These are phyloP conservation scores for Penicillium salamii DNA, from an alignment of 495 filamentous ascomycete species.

Conservation along the genomic window DNA sequence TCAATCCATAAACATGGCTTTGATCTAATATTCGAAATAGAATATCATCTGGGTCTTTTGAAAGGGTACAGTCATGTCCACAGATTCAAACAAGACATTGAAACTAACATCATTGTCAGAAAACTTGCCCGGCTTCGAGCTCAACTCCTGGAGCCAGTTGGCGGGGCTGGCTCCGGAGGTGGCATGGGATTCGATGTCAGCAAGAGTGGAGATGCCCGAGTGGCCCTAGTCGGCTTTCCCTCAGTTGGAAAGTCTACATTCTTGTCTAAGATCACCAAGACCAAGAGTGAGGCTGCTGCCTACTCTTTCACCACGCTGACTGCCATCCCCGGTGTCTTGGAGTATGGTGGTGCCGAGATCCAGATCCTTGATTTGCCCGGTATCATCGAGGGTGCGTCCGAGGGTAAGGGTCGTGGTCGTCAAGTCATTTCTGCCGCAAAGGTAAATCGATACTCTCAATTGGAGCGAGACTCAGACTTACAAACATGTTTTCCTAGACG, in stretches of 20 bases:
- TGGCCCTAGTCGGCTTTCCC: constrained; percentile 95
- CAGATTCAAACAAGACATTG: not conserved
- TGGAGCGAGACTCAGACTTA: not conserved
- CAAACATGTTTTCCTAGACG: constrained; percentile 52
- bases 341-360: constrained; percentile 98
- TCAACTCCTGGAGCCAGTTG: constrained; percentile 88
- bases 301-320: constrained; percentile 98
- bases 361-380: constrained; percentile 97
- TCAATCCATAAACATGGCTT: not conserved
- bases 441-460: constrained; percentile 23
- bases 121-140: constrained; percentile 95
- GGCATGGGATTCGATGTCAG: constrained; percentile 93
- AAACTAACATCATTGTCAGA: constrained; percentile 42
- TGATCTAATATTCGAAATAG: constrained; percentile 44
- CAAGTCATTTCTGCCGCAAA: constrained; percentile 99
- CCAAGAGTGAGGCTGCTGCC: constrained; percentile 91
- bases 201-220: constrained; percentile 95
- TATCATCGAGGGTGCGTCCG: constrained; percentile 96
- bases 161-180: constrained; percentile 66
- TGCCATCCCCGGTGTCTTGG: constrained; percentile 94
- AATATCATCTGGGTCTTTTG: constrained; percentile 96
- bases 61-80: constrained; percentile 67
- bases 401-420: constrained; percentile 93
- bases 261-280: constrained; percentile 98
- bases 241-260: constrained; percentile 99